Conservation (phyloP, 2,329 filamentous ascomycete species). For the Davidsoniella neocaledoniae region DNA sequence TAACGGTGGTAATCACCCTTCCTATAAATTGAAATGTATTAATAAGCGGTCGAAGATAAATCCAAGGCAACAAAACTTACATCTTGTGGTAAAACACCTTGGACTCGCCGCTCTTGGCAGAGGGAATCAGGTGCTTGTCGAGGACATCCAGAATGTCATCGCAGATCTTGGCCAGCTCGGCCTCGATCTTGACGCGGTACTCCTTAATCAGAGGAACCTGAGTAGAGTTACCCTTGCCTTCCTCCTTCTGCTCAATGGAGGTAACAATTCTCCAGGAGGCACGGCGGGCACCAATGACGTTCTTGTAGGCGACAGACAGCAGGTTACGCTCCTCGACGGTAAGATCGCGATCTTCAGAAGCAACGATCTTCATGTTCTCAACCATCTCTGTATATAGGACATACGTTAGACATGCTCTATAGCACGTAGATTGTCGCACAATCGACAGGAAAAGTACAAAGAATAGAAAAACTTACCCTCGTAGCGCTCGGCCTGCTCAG, state of each 20-base stretch:
- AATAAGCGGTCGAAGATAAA: constrained; percentile 17
- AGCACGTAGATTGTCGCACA: constrained; percentile 5
- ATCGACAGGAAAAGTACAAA: constrained; percentile 1
- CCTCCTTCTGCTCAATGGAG: constrained; percentile 98
- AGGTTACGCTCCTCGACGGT: constrained; percentile 95
- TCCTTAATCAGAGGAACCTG: constrained; percentile 90
- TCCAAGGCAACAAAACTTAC: constrained; percentile 18
- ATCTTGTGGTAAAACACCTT: constrained; percentile 99
- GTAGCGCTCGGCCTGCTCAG: constrained; percentile 99
- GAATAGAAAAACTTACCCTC: constrained; percentile 48
- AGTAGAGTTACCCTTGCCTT: constrained; percentile 90
- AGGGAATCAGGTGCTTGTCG: constrained; percentile 84
- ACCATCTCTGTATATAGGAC: constrained; percentile 66
- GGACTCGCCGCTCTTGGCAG: constrained; percentile 86
- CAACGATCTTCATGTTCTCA: constrained; percentile 98
- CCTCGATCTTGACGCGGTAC: constrained; percentile 97
- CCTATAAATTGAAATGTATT: constrained; percentile 32
- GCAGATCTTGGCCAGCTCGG: constrained; percentile 92
- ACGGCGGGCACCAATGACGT: constrained; percentile 91
- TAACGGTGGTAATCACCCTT: constrained; percentile 99
- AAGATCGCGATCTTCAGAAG: constrained; percentile 67
- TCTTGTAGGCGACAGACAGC: constrained; percentile 96
- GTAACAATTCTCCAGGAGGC: constrained; percentile 97
- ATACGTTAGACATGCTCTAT: constrained; percentile 4
- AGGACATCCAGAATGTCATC: constrained; percentile 92